These are phyloP conservation scores for Corylus heterophylla DNA, from an alignment of 306 rosid genomes.

Conservation along the genomic window DNA sequence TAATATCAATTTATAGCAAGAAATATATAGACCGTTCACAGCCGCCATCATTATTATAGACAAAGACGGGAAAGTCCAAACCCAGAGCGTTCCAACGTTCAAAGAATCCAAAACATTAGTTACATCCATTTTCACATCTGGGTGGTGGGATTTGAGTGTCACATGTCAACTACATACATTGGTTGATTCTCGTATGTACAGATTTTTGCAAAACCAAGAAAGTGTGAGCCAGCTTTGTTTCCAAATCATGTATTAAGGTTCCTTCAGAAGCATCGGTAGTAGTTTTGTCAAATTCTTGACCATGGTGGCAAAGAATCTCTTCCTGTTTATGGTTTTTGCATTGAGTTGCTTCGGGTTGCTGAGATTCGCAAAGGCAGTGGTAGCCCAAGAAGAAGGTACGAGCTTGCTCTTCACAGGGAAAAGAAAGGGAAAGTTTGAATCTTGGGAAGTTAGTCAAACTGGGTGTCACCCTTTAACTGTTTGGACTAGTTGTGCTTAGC, in stretches of 20 bases:
- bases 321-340: slow-evolving; percentile 31
- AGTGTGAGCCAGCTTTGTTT: background rate
- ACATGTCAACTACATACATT: background rate
- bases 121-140: background rate
- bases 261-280: background rate
- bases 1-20: too few species aligned
- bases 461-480: background rate
- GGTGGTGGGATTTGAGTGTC: background rate
- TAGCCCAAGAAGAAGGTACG: slow-evolving; percentile 68
- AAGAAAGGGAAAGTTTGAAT: slow-evolving; percentile 21
- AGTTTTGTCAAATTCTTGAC: slow-evolving; percentile 4
- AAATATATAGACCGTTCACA: too few species aligned
- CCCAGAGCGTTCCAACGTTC: too few species aligned
- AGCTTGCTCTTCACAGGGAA: background rate
- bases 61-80: too few species aligned
- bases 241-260: background rate
- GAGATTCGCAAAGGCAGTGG: slow-evolving; percentile 43
- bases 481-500: background rate
- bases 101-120: too few species aligned
- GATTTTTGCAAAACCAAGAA: background rate
- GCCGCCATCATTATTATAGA: too few species aligned
- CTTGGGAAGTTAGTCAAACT: slow-evolving; percentile 10
- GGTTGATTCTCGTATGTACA: background rate
- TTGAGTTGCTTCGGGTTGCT: slow-evolving; percentile 42
- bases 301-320: slow-evolving; percentile 40